Evolutionary conservation across 2,329 filamentous ascomycete species (phyloP), one percentile per base, ranked within the genome.

Genomic region (Xylariaceae sp.): DNA sequence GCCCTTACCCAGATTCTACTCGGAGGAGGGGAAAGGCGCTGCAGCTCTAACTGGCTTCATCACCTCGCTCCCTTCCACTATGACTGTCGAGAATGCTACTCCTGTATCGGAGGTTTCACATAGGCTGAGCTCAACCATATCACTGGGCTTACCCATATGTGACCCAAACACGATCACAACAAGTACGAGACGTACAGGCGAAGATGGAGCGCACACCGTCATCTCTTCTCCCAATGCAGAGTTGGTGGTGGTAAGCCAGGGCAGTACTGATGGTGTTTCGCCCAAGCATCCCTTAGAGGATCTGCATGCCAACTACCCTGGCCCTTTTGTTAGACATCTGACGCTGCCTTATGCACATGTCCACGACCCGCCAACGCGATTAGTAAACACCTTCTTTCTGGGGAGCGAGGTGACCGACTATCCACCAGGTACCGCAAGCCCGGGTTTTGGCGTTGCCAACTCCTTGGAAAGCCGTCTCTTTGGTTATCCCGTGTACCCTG

Each of bases 331-430:
- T 43, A 50, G 42, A 23, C 44, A 56, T 29, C 49, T 30, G 26
- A 26, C 53, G 24, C 44, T 56, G 44, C 43, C 56, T 43, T 56
- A 40, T 49, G 44, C 53, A 32, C 53, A 50, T 50, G 41, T 23
- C 36, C 44, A 56, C 45, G n/a, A 32, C 24, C 27, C 42, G 50
- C 35, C 56, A 6, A 33, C 32, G 11, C 20, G 48, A 21, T 43
- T 42, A 35, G 46, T 37, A 27, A 45, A 39, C 16, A 29, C 30
- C 18, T 58, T 58, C 33, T 20, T 37, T 10, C 44, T 47, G 41
- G 45, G 30, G 24, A 40, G 36, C 36, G 24, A 47, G 43, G 32
- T 49, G 29, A 43, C 44, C 55, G 42, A 37, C n/a, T 52, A 13
- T 15, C 23, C 50, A 15, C 20, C 32, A 46, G 41, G 56, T 56